These are phyloP conservation scores for Prunus mume DNA, from an alignment of 306 rosid genomes.

Conservation along the genomic window DNA sequence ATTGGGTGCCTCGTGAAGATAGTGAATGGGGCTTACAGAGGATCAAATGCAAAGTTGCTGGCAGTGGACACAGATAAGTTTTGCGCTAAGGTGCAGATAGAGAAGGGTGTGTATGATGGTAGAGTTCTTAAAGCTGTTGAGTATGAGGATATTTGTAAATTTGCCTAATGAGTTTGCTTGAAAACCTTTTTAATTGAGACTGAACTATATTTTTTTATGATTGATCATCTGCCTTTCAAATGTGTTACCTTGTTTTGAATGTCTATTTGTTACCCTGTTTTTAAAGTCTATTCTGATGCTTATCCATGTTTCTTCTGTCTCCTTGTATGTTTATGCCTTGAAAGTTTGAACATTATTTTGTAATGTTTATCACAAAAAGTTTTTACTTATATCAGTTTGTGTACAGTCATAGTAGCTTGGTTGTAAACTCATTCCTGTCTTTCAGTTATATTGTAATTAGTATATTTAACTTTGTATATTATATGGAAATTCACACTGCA, in stretches of 20 bases:
- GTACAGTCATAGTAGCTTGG: neutral
- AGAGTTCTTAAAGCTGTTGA: conserved; percentile 80
- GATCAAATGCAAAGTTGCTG: conserved; percentile 64
- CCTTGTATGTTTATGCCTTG: neutral
- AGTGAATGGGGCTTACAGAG: conserved; percentile 87
- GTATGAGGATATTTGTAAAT: conserved; percentile 77
- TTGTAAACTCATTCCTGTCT: neutral
- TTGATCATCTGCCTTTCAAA: neutral
- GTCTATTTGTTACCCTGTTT: neutral
- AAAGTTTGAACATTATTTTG: neutral
- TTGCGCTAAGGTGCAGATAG: conserved; percentile 85
- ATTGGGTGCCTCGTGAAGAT: conserved; percentile 83
- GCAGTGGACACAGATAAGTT: conserved; percentile 63
- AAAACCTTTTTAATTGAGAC: neutral
- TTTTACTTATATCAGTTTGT: neutral
- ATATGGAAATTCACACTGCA: neutral
- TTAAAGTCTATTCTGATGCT: neutral
- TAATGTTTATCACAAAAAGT: neutral
- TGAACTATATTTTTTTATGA: neutral
- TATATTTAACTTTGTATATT: neutral
- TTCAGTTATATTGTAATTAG: neutral
- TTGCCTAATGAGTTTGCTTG: conserved; percentile 34
- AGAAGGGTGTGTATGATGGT: conserved; percentile 88
- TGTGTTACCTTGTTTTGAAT: neutral
- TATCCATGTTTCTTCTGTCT: neutral